Evolutionary conservation across 768 basidiomycete species (phyloP), one percentile per base, ranked within the genome.

Genomic region (Termitomyces sp.): DNA sequence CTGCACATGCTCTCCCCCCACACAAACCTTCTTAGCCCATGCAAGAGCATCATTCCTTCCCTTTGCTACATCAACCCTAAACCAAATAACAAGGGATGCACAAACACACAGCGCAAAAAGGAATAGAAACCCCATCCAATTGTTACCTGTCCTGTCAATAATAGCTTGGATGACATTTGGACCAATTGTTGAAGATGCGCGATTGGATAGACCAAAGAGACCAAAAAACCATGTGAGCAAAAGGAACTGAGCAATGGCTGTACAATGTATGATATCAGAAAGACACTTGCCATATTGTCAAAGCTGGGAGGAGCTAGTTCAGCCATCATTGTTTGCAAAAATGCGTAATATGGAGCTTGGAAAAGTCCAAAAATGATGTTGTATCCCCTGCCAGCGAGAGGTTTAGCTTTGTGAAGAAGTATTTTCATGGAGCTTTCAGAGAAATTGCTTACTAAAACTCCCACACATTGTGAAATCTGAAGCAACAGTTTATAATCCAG

Each of bases 101-200:
- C n/a, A n/a, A n/a, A n/a, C n/a, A n/a, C n/a, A n/a, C n/a, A n/a
- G n/a, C n/a, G n/a, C n/a, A n/a, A n/a, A n/a, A n/a, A n/a, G n/a
- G n/a, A n/a, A n/a, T n/a, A n/a, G n/a, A n/a, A n/a, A n/a, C n/a
- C n/a, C n/a, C n/a, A n/a, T n/a, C n/a, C n/a, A n/a, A n/a, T n/a
- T n/a, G n/a, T n/a, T n/a, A n/a, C n/a, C n/a, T n/a, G n/a, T n/a
- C n/a, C n/a, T n/a, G n/a, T n/a, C n/a, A n/a, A n/a, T n/a, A n/a
- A n/a, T n/a, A n/a, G n/a, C n/a, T n/a, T 92, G 90, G 42, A 93
- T 87, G 11, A 93, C 91, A 63, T 90, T 93, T 0, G 92, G 91
- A 0, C 92, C 92, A 46, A 94, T 86, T 83, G 92, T 91, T 2
- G 88, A 90, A n/a, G 90, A 92, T 0, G 90, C 90, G 12, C 90